phyloP scores from a whole-genome alignment of 208 protist genomes.

The Crithidia expoeki region DNA sequence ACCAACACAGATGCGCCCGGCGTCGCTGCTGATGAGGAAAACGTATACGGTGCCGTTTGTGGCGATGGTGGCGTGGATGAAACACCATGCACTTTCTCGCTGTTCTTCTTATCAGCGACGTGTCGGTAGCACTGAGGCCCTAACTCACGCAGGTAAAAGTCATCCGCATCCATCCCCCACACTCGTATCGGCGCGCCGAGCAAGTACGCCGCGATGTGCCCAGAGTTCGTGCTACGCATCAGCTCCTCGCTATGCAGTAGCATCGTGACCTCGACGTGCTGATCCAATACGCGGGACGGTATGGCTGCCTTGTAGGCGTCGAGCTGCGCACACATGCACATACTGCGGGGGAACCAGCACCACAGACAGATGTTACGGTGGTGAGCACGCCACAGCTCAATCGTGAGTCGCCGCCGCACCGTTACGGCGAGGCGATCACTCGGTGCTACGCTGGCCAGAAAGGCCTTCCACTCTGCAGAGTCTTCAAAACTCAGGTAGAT shows the following conservation, averaged over 20 bases:
- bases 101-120: neutral
- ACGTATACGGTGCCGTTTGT: neutral
- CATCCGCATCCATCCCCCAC: constrained; percentile 75
- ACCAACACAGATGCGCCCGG: neutral
- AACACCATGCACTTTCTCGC: no score
- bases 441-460: constrained; percentile 36
- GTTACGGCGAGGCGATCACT: constrained; percentile 55
- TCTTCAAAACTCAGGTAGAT: constrained; percentile 72
- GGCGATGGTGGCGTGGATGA: neutral
- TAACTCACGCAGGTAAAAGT: constrained; percentile 42
- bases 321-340: constrained; percentile 73
- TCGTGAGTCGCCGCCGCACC: constrained; percentile 55
- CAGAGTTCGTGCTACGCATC: constrained; percentile 85
- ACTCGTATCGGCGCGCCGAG: constrained; percentile 69
- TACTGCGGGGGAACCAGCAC: constrained; percentile 72
- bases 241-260: constrained; percentile 81
- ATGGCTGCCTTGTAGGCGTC: constrained; percentile 46
- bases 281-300: constrained; percentile 23
- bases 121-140: neutral
- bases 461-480: constrained; percentile 70
- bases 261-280: constrained; percentile 59
- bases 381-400: constrained; percentile 57
- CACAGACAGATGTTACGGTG: constrained; percentile 58
- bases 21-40: neutral
- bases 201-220: constrained; percentile 80